Conservation (phyloP, 345 rosid species). For the Lepidium didymum region DNA sequence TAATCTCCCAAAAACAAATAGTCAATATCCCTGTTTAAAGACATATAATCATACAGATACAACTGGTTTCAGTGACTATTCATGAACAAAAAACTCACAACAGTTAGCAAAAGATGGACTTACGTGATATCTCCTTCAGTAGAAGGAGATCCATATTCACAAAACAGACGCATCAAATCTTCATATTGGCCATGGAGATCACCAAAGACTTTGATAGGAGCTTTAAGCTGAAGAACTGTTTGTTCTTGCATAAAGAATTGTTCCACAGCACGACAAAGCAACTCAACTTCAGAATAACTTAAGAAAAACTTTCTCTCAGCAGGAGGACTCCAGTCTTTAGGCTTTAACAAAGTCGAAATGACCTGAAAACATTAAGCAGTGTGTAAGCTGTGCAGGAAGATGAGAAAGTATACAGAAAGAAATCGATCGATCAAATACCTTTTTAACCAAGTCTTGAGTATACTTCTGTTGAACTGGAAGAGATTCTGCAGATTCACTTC, state of each 20-base stretch:
- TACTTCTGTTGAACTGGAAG: conserved; percentile 53
- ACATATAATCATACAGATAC: not conserved
- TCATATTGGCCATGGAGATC: conserved; percentile 87
- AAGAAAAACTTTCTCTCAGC: conserved; percentile 59
- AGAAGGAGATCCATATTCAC: conserved; percentile 76
- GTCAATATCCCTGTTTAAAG: conserved; percentile 62
- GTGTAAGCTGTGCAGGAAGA: not conserved
- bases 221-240: conserved; percentile 67
- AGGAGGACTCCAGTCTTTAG: conserved; percentile 75
- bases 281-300: conserved; percentile 61
- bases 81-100: not conserved
- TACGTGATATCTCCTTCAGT: conserved; percentile 82
- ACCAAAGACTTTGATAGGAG: conserved; percentile 77
- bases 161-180: conserved; percentile 72
- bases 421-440: conserved; percentile 30
- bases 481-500: conserved; percentile 47
- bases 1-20: conserved; percentile 92
- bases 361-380: conserved; percentile 39
- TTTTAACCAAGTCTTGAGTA: conserved; percentile 67
- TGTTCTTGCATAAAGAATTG: conserved; percentile 66
- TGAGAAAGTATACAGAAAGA: not conserved
- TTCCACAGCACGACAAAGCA: conserved; percentile 65
- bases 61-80: not conserved
- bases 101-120: conserved; percentile 18
- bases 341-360: conserved; percentile 63